Base-by-base conservation (phyloP, 257 asterid genomes). In the Forsythia viridissima region DNA sequence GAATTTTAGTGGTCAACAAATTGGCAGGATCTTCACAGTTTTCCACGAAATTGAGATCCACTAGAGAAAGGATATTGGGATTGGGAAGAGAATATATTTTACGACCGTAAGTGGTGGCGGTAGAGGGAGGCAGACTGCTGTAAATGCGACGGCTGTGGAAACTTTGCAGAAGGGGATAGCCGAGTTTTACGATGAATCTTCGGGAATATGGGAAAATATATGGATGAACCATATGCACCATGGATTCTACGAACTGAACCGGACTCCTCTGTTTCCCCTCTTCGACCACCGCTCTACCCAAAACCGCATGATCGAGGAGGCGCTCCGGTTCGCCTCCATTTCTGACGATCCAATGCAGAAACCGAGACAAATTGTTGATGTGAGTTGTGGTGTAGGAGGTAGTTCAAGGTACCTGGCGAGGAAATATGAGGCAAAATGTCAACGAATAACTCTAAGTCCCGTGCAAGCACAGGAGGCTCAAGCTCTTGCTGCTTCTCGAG, bases 161-260 rank as follows among this genome's bases (percentile, higher is more conserved):
- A 87, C 8, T 12, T 71, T 96, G 87, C 86, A 80, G 85, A 92
- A 88, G 72, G 98, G 96, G 42, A 96, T 96, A n/a, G 99, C 98
- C 30, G 99, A 96, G 71, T 84, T 96, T 80, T 96, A 96, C 83
- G 97, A 96, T 67, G 92, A 93, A 77, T 93, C 98, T 2, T 93
- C 97, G 8, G 95, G 91, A 8, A 34, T 92, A 24, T 93, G 98
- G 99, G 99, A 96, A 87, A 87, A 90, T 59, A 80, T 96, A 0
- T 96, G 99, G 99, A 98, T 98, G 44, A 98, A 93, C 79, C 99
- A 96, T 82, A 93, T 93, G 98, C 99, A 96, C 88, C 99, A 96
- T 65, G 99, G 99, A 0, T 93, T 83, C 83, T 96, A 96, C 80
- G 90, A 88, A 5, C 89, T 24, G 24, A 24, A 24, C 24, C 92